Base-by-base conservation (phyloP, 345 rosid species). In the Populus tremula region DNA sequence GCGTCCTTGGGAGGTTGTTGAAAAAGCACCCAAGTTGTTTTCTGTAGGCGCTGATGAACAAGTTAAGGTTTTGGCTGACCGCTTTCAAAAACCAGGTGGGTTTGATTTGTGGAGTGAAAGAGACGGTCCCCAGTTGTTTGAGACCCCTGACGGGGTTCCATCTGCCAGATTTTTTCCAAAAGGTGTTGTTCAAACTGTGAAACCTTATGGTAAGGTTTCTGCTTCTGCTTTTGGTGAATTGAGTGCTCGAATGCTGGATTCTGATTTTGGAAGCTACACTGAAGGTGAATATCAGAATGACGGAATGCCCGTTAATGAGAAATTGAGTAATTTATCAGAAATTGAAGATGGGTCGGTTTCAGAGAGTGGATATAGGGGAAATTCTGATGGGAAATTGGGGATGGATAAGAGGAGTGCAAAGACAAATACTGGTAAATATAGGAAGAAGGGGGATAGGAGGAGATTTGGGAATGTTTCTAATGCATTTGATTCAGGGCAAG, bases 41-140 rank as follows among this genome's bases (percentile, higher is more conserved):
- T 90, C 97, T 1, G 97, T 90, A 0, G 36, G 84, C 16, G 94
- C 94, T 9, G 98, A 96, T 25, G 97, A 96, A 63, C 98, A 93
- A 71, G 85, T 91, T 13, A 90, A 96, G 87, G 96, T 89, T 5
- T 84, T 93, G 79, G 97, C 99, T 0, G 98, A 96, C 78, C 91
- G 96, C 68, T 96, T 96, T 80, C 96, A 93, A 88, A 89, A 80
- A 76, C 96, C 97, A 0, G 90, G 98, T 1, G 98, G 99, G 8
- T 92, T 93, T 71, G 94, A 96, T 74, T 70, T 96, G 70, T 96
- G 96, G 94, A 83, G 89, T 35, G 90, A 93, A 1, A 79, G 81
- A 41, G 97, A 96, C 67, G 92, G 98, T 1, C 93, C 96, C 6
- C 92, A 89, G 76, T 43, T 92, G 79, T 91, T 89, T 50, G 83